Conservation (phyloP, 2,329 filamentous ascomycete genomes). For the Pyricularia pennisetigena region DNA sequence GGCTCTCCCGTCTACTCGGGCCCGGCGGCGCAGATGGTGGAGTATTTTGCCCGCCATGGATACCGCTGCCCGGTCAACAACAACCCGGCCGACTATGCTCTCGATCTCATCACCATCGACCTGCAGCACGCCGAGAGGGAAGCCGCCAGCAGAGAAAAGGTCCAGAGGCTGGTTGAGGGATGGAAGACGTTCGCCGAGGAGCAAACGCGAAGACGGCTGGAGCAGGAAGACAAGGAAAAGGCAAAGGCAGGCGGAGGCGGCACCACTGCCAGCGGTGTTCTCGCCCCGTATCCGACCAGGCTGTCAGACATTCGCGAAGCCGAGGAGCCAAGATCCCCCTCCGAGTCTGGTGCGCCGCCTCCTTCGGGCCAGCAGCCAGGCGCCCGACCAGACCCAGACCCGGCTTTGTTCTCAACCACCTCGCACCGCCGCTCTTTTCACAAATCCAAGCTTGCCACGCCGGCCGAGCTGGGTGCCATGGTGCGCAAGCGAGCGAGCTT, state of each 20-base stretch:
- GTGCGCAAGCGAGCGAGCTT: constrained; percentile 55
- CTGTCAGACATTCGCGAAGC: constrained; percentile 7
- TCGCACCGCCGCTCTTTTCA: constrained; percentile 17
- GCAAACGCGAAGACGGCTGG: not conserved
- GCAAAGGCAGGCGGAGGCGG: not conserved
- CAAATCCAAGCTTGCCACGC: constrained; percentile 45
- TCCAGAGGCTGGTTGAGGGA: constrained; percentile 47
- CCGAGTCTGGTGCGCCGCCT: constrained; percentile 44
- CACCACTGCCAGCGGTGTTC: not conserved
- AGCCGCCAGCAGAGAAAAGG: constrained; percentile 50
- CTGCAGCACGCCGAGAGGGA: constrained; percentile 57
- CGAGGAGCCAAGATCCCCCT: constrained; percentile 38
- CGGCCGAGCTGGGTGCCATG: constrained; percentile 62
- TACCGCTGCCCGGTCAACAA: constrained; percentile 58
- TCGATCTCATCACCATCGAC: constrained; percentile 69
- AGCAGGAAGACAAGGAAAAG: not conserved
- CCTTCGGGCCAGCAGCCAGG: not conserved
- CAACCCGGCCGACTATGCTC: constrained; percentile 69
- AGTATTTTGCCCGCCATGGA: constrained; percentile 68
- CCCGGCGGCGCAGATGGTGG: constrained; percentile 56
- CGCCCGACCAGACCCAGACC: not conserved
- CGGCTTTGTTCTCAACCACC: not conserved
- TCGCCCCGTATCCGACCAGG: not conserved
- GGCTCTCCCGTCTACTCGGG: constrained; percentile 62
- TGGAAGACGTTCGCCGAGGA: constrained; percentile 32